Conservation (phyloP, 2,329 filamentous ascomycete species). For the Trichoderma arundinaceum region DNA sequence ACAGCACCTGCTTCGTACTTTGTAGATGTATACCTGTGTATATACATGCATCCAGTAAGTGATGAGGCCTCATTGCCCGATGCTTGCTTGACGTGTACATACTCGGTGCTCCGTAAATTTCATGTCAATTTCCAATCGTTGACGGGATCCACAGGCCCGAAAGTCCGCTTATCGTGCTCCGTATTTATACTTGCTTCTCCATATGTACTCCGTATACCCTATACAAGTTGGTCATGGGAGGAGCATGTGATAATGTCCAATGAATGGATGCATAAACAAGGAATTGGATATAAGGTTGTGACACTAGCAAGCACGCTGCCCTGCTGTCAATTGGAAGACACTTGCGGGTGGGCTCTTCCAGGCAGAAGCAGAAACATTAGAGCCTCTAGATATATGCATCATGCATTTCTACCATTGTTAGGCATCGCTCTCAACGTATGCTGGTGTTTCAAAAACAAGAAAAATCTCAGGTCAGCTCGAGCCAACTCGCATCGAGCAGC, state of each 20-base stretch:
- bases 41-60: no score
- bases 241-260: not conserved
- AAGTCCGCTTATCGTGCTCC: slow-evolving; percentile 7
- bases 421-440: not conserved
- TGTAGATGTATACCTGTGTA: not conserved
- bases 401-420: not conserved
- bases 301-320: no score
- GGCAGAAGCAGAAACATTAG: not conserved
- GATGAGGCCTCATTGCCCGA: no score
- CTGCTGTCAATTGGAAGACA: no score
- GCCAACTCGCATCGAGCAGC: no score
- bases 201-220: no score
- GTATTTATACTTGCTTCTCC: not conserved
- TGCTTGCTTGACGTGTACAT: no score
- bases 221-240: no score
- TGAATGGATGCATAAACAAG: slow-evolving; percentile 1
- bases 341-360: not conserved
- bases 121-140: not conserved
- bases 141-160: slow-evolving; percentile 2
- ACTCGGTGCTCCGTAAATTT: no score
- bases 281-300: not conserved
- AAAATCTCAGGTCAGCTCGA: no score
- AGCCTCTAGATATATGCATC: not conserved
- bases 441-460: not conserved
- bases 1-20: not conserved